These are phyloP conservation scores for Periconia macrospinosa DNA, from an alignment of 2,329 filamentous ascomycete genomes.

Conservation along the genomic window DNA sequence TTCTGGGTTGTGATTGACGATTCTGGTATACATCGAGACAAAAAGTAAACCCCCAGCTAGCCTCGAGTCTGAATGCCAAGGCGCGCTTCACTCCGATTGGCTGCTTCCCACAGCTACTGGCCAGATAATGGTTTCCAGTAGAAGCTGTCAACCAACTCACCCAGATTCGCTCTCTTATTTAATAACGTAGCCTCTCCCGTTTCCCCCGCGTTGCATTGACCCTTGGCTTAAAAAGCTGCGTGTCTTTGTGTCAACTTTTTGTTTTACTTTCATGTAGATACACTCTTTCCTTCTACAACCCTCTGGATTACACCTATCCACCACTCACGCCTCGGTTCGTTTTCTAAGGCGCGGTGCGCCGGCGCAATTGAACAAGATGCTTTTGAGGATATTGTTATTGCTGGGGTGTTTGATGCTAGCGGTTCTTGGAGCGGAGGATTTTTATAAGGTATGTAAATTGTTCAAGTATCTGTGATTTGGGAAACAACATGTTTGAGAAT, in stretches of 20 bases:
- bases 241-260: constrained; percentile 1
- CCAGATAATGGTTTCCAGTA: constrained; percentile 17
- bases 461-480: background rate
- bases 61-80: constrained; percentile 17
- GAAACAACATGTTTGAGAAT: background rate
- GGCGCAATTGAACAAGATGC: constrained; percentile 40
- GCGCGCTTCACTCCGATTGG: constrained; percentile 29
- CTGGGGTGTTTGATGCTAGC: constrained; percentile 48
- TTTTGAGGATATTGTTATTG: constrained; percentile 47
- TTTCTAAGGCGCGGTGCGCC: constrained; percentile 2
- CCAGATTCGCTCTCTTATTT: constrained; percentile 1
- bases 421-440: constrained; percentile 64
- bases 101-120: constrained; percentile 18
- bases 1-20: constrained; percentile 1
- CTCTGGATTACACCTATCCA: background rate
- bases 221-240: background rate
- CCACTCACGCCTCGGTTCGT: constrained; percentile 3
- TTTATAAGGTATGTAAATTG: constrained; percentile 66
- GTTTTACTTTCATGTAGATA: constrained; percentile 18
- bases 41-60: constrained; percentile 21
- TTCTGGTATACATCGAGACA: constrained; percentile 11
- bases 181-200: background rate
- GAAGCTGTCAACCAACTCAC: constrained; percentile 16
- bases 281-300: background rate
- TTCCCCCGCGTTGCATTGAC: constrained; percentile 2